Evolutionary conservation across 495 filamentous ascomycete genomes (phyloP).

Genomic region (Annulohypoxylon moriforme): DNA sequence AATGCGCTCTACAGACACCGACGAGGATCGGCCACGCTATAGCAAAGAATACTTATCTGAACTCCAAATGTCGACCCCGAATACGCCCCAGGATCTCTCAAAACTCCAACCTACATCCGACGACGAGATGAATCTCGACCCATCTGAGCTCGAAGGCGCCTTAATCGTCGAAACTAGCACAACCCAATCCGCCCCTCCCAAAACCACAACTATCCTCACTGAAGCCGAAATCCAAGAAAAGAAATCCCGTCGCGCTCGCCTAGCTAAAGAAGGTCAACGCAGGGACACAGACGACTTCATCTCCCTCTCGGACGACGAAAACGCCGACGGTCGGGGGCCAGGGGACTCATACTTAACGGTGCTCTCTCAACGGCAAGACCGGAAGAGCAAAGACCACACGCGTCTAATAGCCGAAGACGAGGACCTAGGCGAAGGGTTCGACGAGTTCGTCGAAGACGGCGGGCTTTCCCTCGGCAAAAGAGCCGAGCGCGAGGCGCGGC

Average conservation of each 20-base stretch:
- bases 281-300: conserved; percentile 75
- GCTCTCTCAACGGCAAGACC: conserved; percentile 57
- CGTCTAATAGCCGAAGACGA: conserved; percentile 89
- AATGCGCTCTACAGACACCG: conserved; percentile 67
- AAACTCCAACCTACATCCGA: conserved; percentile 49
- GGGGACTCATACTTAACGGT: conserved; percentile 58
- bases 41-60: conserved; percentile 87
- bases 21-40: conserved; percentile 81
- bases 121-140: conserved; percentile 64
- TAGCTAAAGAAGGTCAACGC: conserved; percentile 65
- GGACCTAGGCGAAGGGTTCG: conserved; percentile 94
- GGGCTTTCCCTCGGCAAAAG: conserved; percentile 80
- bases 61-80: conserved; percentile 82
- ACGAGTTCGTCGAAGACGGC: conserved; percentile 90
- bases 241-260: conserved; percentile 83
- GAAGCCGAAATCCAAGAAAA: conserved; percentile 92
- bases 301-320: conserved; percentile 70
- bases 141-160: conserved; percentile 66
- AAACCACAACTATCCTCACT: conserved; percentile 70
- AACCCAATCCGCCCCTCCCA: conserved; percentile 4
- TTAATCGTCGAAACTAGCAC: conserved; percentile 68
- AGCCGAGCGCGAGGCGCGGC: conserved; percentile 79
- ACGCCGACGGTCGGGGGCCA: conserved; percentile 57
- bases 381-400: conserved; percentile 64
- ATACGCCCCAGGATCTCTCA: conserved; percentile 71